Evolutionary conservation across 345 rosid species (phyloP).

Genomic region (Ailanthus altissimus): DNA sequence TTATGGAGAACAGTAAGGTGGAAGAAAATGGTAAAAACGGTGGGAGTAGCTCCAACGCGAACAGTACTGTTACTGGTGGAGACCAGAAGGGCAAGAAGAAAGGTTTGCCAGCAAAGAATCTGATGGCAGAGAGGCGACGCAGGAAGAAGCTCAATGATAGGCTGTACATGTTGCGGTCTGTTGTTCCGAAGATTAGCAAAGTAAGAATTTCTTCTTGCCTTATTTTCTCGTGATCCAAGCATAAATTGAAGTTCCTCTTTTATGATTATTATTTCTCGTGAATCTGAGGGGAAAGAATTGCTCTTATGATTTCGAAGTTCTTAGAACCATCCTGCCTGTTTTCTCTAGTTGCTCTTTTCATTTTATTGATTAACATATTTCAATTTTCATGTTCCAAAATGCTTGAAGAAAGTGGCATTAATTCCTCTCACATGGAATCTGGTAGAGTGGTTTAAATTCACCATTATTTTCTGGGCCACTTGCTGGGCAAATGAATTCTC

Average conservation of each 20-base stretch:
- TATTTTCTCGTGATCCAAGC: conserved; percentile 27
- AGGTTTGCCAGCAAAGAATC: conserved; percentile 68
- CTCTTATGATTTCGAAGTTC: conserved; percentile 15
- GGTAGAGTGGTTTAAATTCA: conserved; percentile 19
- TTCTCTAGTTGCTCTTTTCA: conserved; percentile 6
- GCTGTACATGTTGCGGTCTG: conserved; percentile 62
- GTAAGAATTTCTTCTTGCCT: conserved; percentile 38
- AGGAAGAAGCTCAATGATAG: conserved; percentile 67
- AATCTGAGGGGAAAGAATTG: conserved; percentile 18
- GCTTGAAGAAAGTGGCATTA: conserved; percentile 31
- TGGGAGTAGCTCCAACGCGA: conserved; percentile 46
- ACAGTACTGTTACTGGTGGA: conserved; percentile 42
- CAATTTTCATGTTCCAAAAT: conserved; percentile 19
- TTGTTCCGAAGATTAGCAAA: conserved; percentile 65
- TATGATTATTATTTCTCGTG: conserved; percentile 23
- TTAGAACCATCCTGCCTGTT: conserved; percentile 1
- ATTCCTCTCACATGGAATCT: conserved; percentile 33
- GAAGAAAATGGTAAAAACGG: conserved; percentile 45
- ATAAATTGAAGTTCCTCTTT: conserved; percentile 2
- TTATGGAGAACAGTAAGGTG: conserved; percentile 41
- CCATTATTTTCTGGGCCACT: conserved; percentile 29
- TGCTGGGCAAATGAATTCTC: conserved; percentile 11
- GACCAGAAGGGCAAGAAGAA: conserved; percentile 58
- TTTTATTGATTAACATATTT: conserved; percentile 18
- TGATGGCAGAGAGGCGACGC: conserved; percentile 74